A percentile compares a stretch with the other conserved stretches of the same genome.
These are phyloP conservation scores for Yamadazyma friedrichii DNA, from an alignment of 1,139 yeast genomes.

Conservation along the genomic window DNA sequence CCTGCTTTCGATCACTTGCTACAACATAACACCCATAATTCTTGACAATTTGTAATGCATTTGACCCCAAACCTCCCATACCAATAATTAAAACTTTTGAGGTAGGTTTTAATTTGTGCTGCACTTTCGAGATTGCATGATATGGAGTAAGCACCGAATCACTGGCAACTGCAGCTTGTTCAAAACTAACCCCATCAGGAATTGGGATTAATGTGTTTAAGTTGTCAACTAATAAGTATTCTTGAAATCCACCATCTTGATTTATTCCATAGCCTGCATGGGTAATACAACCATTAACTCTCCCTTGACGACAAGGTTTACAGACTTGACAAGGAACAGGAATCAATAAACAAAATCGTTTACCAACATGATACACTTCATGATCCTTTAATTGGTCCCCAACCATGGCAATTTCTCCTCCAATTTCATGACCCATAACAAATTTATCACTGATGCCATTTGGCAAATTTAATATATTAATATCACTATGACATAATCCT, in stretches of 20 bases:
- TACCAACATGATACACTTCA: conserved; percentile 30
- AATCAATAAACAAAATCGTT: conserved; percentile 37
- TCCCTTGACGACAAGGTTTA: conserved; percentile 40
- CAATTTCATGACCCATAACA: conserved; percentile 59
- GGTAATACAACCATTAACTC: conserved; percentile 36
- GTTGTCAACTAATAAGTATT: conserved; percentile 39
- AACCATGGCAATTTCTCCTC: conserved; percentile 44
- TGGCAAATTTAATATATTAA: conserved; percentile 34
- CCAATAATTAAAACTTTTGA: conserved; percentile 46
- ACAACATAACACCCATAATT: conserved; percentile 41
- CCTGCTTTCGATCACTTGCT: conserved; percentile 39
- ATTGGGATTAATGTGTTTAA: conserved; percentile 39
- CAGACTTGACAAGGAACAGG: conserved; percentile 47
- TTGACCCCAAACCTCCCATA: conserved; percentile 51
- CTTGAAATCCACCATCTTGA: conserved; percentile 51
- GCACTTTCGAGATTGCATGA: conserved; percentile 47
- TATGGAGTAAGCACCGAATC: conserved; percentile 53
- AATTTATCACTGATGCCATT: conserved; percentile 24
- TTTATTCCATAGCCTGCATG: conserved; percentile 41
- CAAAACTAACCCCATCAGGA: conserved; percentile 47
- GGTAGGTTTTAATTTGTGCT: conserved; percentile 30
- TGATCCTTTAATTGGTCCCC: conserved; percentile 33
- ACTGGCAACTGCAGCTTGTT: conserved; percentile 48
- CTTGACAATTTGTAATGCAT: conserved; percentile 46
- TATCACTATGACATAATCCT: conserved; percentile 53